phyloP scores from a whole-genome alignment of 2,329 filamentous ascomycete species.

The Ascochyta koolunga region DNA sequence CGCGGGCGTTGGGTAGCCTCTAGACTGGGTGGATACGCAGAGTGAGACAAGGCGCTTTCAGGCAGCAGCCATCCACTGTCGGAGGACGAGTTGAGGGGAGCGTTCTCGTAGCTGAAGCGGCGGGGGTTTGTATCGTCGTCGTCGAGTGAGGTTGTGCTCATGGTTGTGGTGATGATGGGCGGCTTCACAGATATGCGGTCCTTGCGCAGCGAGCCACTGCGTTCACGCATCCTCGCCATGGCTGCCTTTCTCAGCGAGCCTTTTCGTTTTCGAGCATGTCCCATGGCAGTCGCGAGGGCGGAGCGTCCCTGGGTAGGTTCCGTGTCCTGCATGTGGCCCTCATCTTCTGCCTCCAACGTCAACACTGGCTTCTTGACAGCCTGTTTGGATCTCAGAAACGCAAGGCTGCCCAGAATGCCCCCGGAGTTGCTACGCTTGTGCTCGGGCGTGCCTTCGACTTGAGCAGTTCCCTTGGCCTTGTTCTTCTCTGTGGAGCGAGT shows the following conservation, averaged over 20 bases:
- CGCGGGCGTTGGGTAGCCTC: slow-evolving; percentile 32
- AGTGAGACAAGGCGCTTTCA: slow-evolving; percentile 22
- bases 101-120: slow-evolving; percentile 49
- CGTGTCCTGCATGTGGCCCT: slow-evolving; percentile 33
- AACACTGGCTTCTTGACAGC: slow-evolving; percentile 42
- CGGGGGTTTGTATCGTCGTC: slow-evolving; percentile 24
- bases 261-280: slow-evolving; percentile 68
- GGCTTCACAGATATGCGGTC: slow-evolving; percentile 22
- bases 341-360: slow-evolving; percentile 19
- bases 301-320: slow-evolving; percentile 31
- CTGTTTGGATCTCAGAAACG: slow-evolving; percentile 64
- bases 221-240: slow-evolving; percentile 63
- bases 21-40: slow-evolving; percentile 12
- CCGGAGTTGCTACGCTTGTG: slow-evolving; percentile 65
- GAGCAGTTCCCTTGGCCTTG: slow-evolving; percentile 12
- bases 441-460: slow-evolving; percentile 10
- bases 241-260: slow-evolving; percentile 89
- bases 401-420: slow-evolving; percentile 70
- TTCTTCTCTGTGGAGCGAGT: not conserved
- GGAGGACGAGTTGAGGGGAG: slow-evolving; percentile 43
- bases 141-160: slow-evolving; percentile 22
- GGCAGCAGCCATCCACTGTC: slow-evolving; percentile 35
- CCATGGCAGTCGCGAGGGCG: slow-evolving; percentile 46
- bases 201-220: slow-evolving; percentile 37
- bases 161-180: slow-evolving; percentile 23